Evolutionary conservation across 2,329 filamentous ascomycete species (phyloP), one percentile per base, ranked within the genome.

Genomic region (Ambrosiella cleistominuta): DNA sequence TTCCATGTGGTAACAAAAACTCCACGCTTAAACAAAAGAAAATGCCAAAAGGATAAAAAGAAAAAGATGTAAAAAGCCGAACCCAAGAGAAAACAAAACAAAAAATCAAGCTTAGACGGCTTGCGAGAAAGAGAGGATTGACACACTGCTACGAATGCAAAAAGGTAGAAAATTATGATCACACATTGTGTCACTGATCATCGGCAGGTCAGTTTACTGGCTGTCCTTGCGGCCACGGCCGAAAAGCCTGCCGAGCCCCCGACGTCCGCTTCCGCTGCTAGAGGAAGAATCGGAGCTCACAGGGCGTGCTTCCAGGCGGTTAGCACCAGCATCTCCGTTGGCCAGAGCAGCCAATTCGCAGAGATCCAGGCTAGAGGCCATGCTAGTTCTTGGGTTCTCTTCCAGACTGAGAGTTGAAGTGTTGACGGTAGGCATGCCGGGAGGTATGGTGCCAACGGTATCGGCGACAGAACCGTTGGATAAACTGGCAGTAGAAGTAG

Each of bases 141-240:
- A 27, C 27, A 27, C 27, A 3, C 27, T 27, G 27, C 27, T 27
- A 27, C 27, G 4, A 27, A 27, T 27, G 27, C 27, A 27, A 27
- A 27, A 27, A 27, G 27, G 27, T 27, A 27, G 4, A 27, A 27
- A 3, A 27, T 27, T 27, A 27, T 27, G 3, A 27, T 2, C 27
- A 27, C 27, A 3, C 27, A 27, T 5, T 27, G 37, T 49, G 27
- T 15, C 27, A n/a, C 17, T 13, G 9, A 17, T 17, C 13, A 17
- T 17, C 17, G n/a, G n/a, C 9, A 12, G 42, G 11, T 35, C 19
- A 37, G 17, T 35, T 47, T 57, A 60, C 54, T 60, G 55, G 15
- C 54, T 54, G 36, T 57, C 50, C 38, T 60, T 60, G 42, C 56
- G 55, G 44, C 56, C 45, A 4, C 55, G 52, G n/a, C 56, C 27